These are phyloP conservation scores for Sungouiozyma intestinalis DNA, from an alignment of 805 yeast species.

Conservation along the genomic window DNA sequence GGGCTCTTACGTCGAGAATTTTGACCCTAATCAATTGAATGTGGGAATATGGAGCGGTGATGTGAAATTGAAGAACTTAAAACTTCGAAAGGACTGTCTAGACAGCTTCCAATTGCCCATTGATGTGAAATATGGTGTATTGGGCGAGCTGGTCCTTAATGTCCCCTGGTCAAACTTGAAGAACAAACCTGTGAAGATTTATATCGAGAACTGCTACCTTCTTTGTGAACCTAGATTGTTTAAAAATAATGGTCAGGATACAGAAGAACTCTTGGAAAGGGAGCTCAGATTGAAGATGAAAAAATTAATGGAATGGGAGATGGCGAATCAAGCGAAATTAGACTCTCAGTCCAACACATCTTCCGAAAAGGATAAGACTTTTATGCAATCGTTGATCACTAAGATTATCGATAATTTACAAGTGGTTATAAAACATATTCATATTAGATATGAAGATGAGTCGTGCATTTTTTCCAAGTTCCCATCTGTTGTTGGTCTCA, in stretches of 20 bases:
- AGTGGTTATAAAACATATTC: conserved; percentile 82
- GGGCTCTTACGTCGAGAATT: conserved; percentile 74
- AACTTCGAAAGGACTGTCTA: conserved; percentile 76
- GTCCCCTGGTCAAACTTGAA: conserved; percentile 96
- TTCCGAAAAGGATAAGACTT: conserved; percentile 56
- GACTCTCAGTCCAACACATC: conserved; percentile 25
- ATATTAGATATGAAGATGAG: conserved; percentile 82
- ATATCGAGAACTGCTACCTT: conserved; percentile 76
- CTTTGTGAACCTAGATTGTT: conserved; percentile 66
- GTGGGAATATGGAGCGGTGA: conserved; percentile 98
- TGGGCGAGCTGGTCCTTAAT: conserved; percentile 81
- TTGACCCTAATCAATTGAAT: conserved; percentile 88
- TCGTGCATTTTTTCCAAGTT: conserved; percentile 51
- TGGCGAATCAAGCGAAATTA: conserved; percentile 36
- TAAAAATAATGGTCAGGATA: conserved; percentile 36
- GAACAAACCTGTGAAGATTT: conserved; percentile 81
- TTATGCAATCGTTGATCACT: conserved; percentile 76
- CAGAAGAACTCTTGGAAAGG: conserved; percentile 47
- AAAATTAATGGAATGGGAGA: conserved; percentile 54
- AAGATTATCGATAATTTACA: conserved; percentile 91
- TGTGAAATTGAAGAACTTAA: conserved; percentile 69
- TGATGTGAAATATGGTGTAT: conserved; percentile 78
- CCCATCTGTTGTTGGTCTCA: conserved; percentile 77
- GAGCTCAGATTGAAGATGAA: conserved; percentile 58
- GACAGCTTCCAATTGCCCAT: conserved; percentile 81